phyloP scores from a whole-genome alignment of 106 monocot species.

The Allium fistulosum region DNA sequence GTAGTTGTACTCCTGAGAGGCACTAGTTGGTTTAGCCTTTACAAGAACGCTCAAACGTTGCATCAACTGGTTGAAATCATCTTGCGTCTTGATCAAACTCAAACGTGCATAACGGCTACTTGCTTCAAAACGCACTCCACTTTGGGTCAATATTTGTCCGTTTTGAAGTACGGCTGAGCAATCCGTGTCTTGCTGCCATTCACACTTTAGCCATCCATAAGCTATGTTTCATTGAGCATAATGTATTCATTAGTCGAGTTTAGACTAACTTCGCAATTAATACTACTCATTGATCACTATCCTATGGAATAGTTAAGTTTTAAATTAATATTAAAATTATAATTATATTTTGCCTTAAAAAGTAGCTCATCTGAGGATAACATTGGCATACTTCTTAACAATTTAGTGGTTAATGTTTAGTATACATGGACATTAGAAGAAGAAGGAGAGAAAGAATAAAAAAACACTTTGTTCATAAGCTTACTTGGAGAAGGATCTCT shows the following conservation, averaged over 20 bases:
- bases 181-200: conserved; percentile 48
- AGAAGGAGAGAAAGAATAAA: too few relatives aligned
- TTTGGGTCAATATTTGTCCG: conserved; percentile 39
- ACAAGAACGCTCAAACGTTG: not conserved
- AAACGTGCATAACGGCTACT: too few relatives aligned
- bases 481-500: not conserved
- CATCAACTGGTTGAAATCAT: conserved; percentile 13
- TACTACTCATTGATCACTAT: not conserved
- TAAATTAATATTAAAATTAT: too few relatives aligned
- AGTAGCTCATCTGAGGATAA: too few relatives aligned
- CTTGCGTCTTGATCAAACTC: too few relatives aligned
- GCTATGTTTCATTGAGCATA: conserved; percentile 22
- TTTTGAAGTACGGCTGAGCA: conserved; percentile 30
- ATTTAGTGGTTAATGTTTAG: too few relatives aligned
- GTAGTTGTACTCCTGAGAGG: too few relatives aligned
- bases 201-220: conserved; percentile 79
- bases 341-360: too few relatives aligned
- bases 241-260: not conserved
- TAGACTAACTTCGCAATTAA: not conserved
- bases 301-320: not conserved
- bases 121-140: conserved; percentile 4
- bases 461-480: too few relatives aligned
- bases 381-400: too few relatives aligned
- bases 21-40: too few relatives aligned
- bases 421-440: not conserved